Evolutionary conservation across 202 grass and related monocot species (phyloP), one percentile per base, ranked within the genome.

Genomic region (Brachypodium distachyon): DNA sequence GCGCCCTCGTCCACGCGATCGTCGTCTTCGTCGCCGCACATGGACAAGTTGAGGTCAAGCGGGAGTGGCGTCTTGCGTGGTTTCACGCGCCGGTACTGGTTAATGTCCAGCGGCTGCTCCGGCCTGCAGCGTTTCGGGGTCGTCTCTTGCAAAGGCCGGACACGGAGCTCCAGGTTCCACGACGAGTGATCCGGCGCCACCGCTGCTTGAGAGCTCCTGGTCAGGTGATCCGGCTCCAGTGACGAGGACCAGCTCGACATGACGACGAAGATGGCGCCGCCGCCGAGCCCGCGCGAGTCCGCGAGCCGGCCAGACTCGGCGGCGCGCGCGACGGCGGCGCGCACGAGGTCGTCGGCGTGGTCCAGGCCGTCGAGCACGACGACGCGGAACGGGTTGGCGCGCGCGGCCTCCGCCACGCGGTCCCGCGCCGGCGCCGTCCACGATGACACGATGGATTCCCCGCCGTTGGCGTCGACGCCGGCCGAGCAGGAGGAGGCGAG

Each of bases 351-450:
- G 61, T 95, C 85, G 2, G 85, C 79, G 33, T 79, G 73, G 66
- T 98, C 96, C 29, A 92, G 50, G 50, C 81, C 85, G 2, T 95
- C 85, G 23, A 98, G 91, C 71, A 98, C 83, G 57, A 98, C 61
- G 59, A 98, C 87, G 21, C 85, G 63, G 61, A 87, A 86, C 0
- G 85, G 87, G 57, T 90, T 95, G 31, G 42, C 72, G 27, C 85
- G 77, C 41, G 90, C 29, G 10, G 89, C 83, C 27, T 98, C 87
- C 7, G 79, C 85, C 13, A 86, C 51, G 17, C 53, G 87, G 28
- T 98, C 91, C 70, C 90, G 64, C 17, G 78, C 39, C 27, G 85
- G 94, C n/a, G n/a, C 49, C 51, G 81, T 6, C 87, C 89, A 19
- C 83, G 75, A 70, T 3, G 67, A 81, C 54, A 34, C 23, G 77